Evolutionary conservation across 768 basidiomycete genomes (phyloP).

Genomic region (Lentinula lateritia): DNA sequence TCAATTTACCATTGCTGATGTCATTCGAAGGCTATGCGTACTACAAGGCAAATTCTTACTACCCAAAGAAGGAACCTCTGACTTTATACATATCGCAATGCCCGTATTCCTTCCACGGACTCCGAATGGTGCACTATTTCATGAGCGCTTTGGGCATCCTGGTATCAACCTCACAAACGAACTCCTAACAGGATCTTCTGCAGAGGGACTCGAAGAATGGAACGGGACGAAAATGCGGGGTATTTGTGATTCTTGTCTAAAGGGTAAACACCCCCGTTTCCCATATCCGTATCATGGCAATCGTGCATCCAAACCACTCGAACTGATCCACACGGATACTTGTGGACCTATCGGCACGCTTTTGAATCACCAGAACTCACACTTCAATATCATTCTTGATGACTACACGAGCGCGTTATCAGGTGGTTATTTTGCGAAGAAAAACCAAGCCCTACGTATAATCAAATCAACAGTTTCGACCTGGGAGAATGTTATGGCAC

Average conservation of each 20-base stretch:
- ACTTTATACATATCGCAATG: neutral
- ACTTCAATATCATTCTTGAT: too few relatives aligned
- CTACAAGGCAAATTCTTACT: neutral
- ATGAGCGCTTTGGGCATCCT: neutral
- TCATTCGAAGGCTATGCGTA: neutral
- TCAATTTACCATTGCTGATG: neutral
- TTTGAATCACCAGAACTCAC: too few relatives aligned
- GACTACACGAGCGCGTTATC: too few relatives aligned
- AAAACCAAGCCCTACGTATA: too few relatives aligned
- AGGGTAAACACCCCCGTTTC: neutral
- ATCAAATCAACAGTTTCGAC: too few relatives aligned
- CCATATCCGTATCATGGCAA: neutral
- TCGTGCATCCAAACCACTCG: neutral
- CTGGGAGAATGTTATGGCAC: too few relatives aligned
- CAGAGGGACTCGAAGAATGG: neutral
- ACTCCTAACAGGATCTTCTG: neutral
- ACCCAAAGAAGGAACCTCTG: neutral
- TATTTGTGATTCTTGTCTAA: neutral
- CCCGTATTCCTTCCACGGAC: neutral
- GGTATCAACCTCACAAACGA: neutral
- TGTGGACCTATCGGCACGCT: too few relatives aligned
- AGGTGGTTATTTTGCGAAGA: too few relatives aligned
- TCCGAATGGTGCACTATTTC: neutral
- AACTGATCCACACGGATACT: neutral
- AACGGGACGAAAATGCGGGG: neutral